A percentile compares a stretch with the other conserved stretches of the same genome.
These are phyloP conservation scores for Aspergillus affinis DNA, from an alignment of 495 filamentous ascomycete species.

Conservation along the genomic window DNA sequence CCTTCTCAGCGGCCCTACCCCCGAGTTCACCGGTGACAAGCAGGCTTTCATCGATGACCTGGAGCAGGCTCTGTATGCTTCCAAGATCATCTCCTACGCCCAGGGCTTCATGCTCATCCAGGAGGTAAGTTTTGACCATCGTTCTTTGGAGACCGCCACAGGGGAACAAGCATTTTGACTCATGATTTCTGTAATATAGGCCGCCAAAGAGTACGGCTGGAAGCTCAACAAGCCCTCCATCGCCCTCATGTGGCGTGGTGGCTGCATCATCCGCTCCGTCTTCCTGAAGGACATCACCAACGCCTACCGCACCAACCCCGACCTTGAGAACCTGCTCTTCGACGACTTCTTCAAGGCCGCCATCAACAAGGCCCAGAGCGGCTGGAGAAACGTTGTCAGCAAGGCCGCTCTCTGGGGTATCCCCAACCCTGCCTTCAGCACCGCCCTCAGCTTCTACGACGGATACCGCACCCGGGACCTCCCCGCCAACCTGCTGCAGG, in stretches of 20 bases:
- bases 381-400: conserved; percentile 92
- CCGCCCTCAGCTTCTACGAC: conserved; percentile 96
- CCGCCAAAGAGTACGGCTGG: conserved; percentile 93
- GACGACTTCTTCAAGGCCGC: conserved; percentile 99
- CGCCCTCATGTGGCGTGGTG: conserved; percentile 99
- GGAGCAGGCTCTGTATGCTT: conserved; percentile 97
- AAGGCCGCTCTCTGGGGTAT: conserved; percentile 93
- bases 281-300: conserved; percentile 99
- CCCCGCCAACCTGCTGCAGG: conserved; percentile 96
- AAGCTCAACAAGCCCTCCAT: conserved; percentile 99
- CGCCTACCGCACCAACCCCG: conserved; percentile 90
- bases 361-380: conserved; percentile 91
- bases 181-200: conserved; percentile 46
- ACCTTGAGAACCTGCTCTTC: conserved; percentile 97
- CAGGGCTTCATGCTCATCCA: conserved; percentile 99
- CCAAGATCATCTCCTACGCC: conserved; percentile 99
- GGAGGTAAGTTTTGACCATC: conserved; percentile 62
- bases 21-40: conserved; percentile 84
- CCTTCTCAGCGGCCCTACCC: conserved; percentile 74
- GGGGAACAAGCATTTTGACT: neutral
- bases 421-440: conserved; percentile 92
- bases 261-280: conserved; percentile 99
- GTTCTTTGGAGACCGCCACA: neutral
- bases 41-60: conserved; percentile 92
- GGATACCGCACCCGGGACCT: conserved; percentile 94